A percentile compares a stretch with the other conserved stretches of the same genome.
phyloP scores from a whole-genome alignment of 2,329 filamentous ascomycete species.

The Sclerotinia trifoliorum region DNA sequence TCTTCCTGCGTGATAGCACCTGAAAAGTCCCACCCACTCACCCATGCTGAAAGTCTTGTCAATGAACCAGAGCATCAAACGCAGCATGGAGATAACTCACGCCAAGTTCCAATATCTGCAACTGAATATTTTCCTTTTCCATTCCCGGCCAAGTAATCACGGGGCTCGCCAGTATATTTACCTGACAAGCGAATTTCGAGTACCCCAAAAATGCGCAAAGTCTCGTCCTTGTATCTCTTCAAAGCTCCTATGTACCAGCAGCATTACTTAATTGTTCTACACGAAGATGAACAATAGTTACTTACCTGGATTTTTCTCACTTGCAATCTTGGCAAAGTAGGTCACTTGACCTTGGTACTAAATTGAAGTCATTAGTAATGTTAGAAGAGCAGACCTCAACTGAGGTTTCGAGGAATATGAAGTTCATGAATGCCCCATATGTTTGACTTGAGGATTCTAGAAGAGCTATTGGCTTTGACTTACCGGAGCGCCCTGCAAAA shows the following conservation, averaged over 20 bases:
- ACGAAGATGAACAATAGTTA: background rate
- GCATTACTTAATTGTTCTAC: background rate
- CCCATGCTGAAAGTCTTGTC: slow-evolving; percentile 41
- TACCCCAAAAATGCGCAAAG: slow-evolving; percentile 52
- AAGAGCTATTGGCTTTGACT: background rate
- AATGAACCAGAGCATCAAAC: background rate
- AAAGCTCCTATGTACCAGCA: slow-evolving; percentile 44
- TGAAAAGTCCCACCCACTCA: slow-evolving; percentile 46
- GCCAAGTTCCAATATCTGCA: slow-evolving; percentile 53
- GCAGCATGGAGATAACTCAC: background rate
- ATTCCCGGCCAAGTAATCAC: slow-evolving; percentile 53
- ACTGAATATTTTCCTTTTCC: slow-evolving; percentile 55
- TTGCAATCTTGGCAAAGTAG: slow-evolving; percentile 22
- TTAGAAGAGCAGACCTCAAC: no score
- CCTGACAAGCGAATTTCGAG: slow-evolving; percentile 54
- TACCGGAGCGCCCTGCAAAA: slow-evolving; percentile 6
- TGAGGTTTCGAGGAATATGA: background rate
- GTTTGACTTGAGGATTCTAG: background rate
- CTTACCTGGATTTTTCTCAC: slow-evolving; percentile 15
- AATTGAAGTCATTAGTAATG: background rate
- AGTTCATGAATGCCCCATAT: background rate
- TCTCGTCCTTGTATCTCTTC: slow-evolving; percentile 52
- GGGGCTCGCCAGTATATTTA: slow-evolving; percentile 49
- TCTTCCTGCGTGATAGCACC: slow-evolving; percentile 48
- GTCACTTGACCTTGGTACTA: slow-evolving; percentile 19